phyloP scores from a whole-genome alignment of 2,329 filamentous ascomycete genomes.

The Diaporthe destruens region DNA sequence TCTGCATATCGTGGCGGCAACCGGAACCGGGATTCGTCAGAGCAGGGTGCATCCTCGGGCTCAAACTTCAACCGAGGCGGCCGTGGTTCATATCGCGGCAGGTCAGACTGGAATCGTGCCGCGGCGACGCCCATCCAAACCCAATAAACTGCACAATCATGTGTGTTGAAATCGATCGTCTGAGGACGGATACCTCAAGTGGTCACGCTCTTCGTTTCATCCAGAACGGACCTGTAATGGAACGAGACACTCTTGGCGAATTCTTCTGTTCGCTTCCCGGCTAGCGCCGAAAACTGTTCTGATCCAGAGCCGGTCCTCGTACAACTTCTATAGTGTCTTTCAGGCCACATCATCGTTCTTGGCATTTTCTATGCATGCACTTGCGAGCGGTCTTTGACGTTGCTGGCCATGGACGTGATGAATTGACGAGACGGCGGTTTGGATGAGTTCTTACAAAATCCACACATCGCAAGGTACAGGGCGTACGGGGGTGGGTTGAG shows the following conservation, averaged over 20 bases:
- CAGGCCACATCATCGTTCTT: conserved; percentile 26
- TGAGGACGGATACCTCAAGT: conserved; percentile 4
- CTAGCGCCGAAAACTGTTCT: conserved; percentile 27
- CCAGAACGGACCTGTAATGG: conserved; percentile 31
- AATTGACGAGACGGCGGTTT: conserved; percentile 24
- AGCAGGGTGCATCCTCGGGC: conserved; percentile 44
- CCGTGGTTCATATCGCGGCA: conserved; percentile 56
- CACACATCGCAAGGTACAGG: not conserved
- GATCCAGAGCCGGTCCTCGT: conserved; percentile 36
- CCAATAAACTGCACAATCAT: conserved; percentile 38
- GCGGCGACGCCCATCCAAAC: conserved; percentile 45
- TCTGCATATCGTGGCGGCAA: conserved; percentile 41
- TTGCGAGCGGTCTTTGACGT: conserved; percentile 16
- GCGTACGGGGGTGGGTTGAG: not conserved
- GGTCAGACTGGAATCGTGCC: conserved; percentile 58
- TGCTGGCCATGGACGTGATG: conserved; percentile 33
- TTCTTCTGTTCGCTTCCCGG: conserved; percentile 30
- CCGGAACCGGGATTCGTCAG: conserved; percentile 47
- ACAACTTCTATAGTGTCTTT: conserved; percentile 37
- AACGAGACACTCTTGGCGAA: conserved; percentile 27
- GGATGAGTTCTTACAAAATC: conserved; percentile 8
- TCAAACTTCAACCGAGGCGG: conserved; percentile 49
- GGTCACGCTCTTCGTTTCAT: conserved; percentile 29
- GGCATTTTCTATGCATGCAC: conserved; percentile 27
- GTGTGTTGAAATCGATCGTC: conserved; percentile 6